phyloP scores from a whole-genome alignment of 495 filamentous ascomycete genomes.

The Cercophora samala region DNA sequence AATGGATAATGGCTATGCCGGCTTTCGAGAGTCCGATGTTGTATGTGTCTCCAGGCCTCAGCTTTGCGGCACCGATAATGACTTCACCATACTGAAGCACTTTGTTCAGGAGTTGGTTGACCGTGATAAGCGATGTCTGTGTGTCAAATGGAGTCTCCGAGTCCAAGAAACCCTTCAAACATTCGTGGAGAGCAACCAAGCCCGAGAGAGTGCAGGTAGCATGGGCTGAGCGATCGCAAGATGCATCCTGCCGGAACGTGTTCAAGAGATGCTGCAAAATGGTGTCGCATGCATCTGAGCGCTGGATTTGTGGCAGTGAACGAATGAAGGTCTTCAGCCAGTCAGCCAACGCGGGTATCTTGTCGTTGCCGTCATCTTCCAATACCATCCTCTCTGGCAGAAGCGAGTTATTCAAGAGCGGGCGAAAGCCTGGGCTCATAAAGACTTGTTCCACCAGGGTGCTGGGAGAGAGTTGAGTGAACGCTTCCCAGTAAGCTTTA shows the following conservation, averaged over 20 bases:
- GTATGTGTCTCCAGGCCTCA: slow-evolving; percentile 34
- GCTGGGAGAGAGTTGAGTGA: slow-evolving; percentile 71
- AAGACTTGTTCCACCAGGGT: slow-evolving; percentile 74
- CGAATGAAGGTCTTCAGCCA: slow-evolving; percentile 72
- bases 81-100: slow-evolving; percentile 47
- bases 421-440: slow-evolving; percentile 62
- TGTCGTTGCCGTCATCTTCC: slow-evolving; percentile 54
- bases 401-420: slow-evolving; percentile 55
- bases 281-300: slow-evolving; percentile 67
- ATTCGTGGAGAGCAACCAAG: slow-evolving; percentile 43
- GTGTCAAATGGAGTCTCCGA: slow-evolving; percentile 41
- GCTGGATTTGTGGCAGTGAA: slow-evolving; percentile 68
- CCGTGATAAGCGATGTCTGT: slow-evolving; percentile 48
- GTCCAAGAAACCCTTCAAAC: slow-evolving; percentile 44
- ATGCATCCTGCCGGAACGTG: slow-evolving; percentile 53
- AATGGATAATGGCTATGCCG: slow-evolving; percentile 63
- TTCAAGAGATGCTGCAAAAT: slow-evolving; percentile 67
- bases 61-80: slow-evolving; percentile 42
- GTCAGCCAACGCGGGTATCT: slow-evolving; percentile 43
- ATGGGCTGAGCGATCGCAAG: slow-evolving; percentile 36
- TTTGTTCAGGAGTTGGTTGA: slow-evolving; percentile 49
- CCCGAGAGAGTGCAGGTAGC: slow-evolving; percentile 47
- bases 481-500: slow-evolving; percentile 79
- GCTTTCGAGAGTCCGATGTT: slow-evolving; percentile 41
- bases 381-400: slow-evolving; percentile 53